Evolutionary conservation across 306 rosid genomes (phyloP).

Genomic region (Casuarina glauca): DNA sequence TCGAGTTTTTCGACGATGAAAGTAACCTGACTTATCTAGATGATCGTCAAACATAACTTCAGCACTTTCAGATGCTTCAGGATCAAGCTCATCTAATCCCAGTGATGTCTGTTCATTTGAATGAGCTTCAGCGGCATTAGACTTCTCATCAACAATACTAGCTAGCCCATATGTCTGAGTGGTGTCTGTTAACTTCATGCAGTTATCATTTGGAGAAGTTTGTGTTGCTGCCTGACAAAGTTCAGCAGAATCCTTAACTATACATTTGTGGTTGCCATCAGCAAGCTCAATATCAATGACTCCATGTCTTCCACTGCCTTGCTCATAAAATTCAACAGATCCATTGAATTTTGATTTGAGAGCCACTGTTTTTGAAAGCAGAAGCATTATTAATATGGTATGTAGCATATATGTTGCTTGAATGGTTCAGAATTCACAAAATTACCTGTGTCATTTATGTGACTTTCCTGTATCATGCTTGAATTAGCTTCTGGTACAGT

Average conservation of each 20-base stretch:
- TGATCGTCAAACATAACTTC: constrained; percentile 46
- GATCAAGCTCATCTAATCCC: constrained; percentile 40
- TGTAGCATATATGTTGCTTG: background rate
- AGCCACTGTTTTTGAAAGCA: constrained; percentile 38
- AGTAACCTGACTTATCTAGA: constrained; percentile 46
- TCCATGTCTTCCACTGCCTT: constrained; percentile 50
- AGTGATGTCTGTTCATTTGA: constrained; percentile 31
- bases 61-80: constrained; percentile 40
- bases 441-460: constrained; percentile 42
- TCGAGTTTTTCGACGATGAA: constrained; percentile 64
- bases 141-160: constrained; percentile 26
- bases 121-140: constrained; percentile 33
- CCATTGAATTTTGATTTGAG: constrained; percentile 28
- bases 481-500: constrained; percentile 29
- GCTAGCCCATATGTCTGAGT: constrained; percentile 27
- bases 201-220: constrained; percentile 35
- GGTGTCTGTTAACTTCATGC: constrained; percentile 31
- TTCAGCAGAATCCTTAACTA: constrained; percentile 41
- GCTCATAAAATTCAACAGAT: constrained; percentile 23
- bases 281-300: constrained; percentile 43
- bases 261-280: constrained; percentile 36
- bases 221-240: constrained; percentile 42
- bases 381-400: constrained; percentile 16
- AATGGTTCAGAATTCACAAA: constrained; percentile 19
- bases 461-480: constrained; percentile 41